These are phyloP conservation scores for Vaucheria bursata DNA, from an alignment of 352 stramenopile species.

Conservation along the genomic window DNA sequence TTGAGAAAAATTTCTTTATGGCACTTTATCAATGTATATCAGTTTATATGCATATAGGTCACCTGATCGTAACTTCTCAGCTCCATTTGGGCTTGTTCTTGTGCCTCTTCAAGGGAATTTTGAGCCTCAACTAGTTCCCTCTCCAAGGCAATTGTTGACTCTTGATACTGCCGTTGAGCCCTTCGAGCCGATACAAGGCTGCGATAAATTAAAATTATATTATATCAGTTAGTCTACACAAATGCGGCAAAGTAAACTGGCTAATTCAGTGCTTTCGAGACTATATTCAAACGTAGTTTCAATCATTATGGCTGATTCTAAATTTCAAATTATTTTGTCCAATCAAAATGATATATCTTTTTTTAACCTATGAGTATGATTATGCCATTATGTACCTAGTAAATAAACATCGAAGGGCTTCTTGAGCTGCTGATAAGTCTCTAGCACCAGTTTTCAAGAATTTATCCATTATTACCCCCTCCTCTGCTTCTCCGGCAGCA, in stretches of 20 bases:
- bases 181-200: conserved; percentile 35
- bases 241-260: too few relatives aligned
- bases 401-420: not conserved
- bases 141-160: conserved; percentile 27
- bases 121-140: conserved; percentile 16
- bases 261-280: conserved; percentile 15
- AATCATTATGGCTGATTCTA: not conserved
- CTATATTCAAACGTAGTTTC: conserved; percentile 37
- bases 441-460: not conserved
- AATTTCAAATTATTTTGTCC: not conserved
- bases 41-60: too few relatives aligned
- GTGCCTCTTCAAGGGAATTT: conserved; percentile 27
- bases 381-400: conserved; percentile 5
- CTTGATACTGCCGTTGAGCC: conserved; percentile 32
- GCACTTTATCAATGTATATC: too few relatives aligned
- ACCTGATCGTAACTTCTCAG: conserved; percentile 36
- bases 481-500: not conserved
- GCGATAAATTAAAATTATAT: conserved; percentile 36
- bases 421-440: not conserved
- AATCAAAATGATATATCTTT: not conserved
- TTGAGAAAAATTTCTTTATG: too few relatives aligned
- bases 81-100: conserved; percentile 26
- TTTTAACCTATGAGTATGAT: too few relatives aligned
- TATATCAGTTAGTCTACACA: conserved; percentile 27
- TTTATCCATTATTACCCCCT: not conserved